These are phyloP conservation scores for Eimeria acervulina DNA, from an alignment of 169 alveolate species.

Conservation along the genomic window DNA sequence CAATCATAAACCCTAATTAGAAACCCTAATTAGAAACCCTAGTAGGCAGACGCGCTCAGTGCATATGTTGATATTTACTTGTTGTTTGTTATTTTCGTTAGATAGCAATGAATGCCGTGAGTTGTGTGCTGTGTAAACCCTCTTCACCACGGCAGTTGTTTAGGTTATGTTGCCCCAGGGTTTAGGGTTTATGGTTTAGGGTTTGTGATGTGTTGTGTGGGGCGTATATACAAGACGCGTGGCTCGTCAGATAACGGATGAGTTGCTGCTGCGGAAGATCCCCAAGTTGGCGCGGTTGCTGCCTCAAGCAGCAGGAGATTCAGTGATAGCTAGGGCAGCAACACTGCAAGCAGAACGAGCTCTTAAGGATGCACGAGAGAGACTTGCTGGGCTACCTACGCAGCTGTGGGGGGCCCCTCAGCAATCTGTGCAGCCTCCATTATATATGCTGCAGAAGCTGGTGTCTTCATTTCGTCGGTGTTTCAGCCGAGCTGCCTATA, in stretches of 20 bases:
- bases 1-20: no score
- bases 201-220: no score
- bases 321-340: background rate
- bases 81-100: no score
- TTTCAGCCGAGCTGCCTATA: background rate
- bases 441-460: background rate
- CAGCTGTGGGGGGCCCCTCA: slow-evolving; percentile 36
- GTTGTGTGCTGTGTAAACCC: background rate
- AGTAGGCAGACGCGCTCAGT: no score
- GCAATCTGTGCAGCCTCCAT: background rate
- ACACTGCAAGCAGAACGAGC: background rate
- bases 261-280: background rate
- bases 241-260: slow-evolving; percentile 26
- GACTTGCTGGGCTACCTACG: background rate
- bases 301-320: background rate
- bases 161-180: no score
- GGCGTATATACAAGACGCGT: no score
- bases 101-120: no score
- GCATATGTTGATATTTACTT: no score
- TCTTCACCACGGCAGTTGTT: background rate
- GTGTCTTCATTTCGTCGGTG: background rate
- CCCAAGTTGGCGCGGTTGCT: background rate
- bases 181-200: background rate
- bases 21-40: no score
- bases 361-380: background rate